Conservation (phyloP, 139 green algal species). For the Yamagishiella unicocca region DNA sequence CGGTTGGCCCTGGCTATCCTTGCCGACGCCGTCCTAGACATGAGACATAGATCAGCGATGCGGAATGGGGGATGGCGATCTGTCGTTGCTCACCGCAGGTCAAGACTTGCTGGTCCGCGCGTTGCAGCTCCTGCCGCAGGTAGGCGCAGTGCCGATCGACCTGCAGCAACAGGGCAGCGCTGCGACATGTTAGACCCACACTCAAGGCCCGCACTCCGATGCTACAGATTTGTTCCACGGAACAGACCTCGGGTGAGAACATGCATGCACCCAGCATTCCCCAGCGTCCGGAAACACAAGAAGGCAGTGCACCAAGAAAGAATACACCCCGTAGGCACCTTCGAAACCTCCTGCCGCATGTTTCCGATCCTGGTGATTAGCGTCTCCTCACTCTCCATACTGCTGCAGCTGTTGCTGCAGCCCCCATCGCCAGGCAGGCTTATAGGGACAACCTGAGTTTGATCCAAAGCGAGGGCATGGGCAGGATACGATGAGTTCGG, state of each 20-base stretch:
- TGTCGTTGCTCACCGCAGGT: slow-evolving; percentile 4
- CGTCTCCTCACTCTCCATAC: slow-evolving; percentile 17
- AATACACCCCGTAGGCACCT: not conserved
- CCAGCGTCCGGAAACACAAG: too few relatives aligned
- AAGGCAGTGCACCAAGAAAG: not conserved
- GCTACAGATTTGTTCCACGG: too few relatives aligned
- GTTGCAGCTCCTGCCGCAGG: slow-evolving; percentile 9
- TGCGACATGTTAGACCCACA: too few relatives aligned
- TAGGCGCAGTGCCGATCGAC: slow-evolving; percentile 11
- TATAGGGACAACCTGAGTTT: not conserved
- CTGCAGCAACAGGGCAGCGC: not conserved
- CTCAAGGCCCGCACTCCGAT: too few relatives aligned
- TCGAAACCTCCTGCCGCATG: not conserved
- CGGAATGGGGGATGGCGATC: too few relatives aligned
- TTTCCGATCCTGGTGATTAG: not conserved
- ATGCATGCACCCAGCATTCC: not conserved
- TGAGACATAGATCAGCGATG: too few relatives aligned
- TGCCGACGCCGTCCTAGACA: too few relatives aligned
- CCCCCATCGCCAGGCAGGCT: not conserved
- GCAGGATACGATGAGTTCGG: too few relatives aligned
- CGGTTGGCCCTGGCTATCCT: too few relatives aligned
- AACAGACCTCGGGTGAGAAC: too few relatives aligned
- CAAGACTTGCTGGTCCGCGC: not conserved
- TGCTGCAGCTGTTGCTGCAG: not conserved
- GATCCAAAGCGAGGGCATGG: too few relatives aligned